Base-by-base conservation (phyloP, 495 filamentous ascomycete genomes). In the Tuber magnatum region DNA sequence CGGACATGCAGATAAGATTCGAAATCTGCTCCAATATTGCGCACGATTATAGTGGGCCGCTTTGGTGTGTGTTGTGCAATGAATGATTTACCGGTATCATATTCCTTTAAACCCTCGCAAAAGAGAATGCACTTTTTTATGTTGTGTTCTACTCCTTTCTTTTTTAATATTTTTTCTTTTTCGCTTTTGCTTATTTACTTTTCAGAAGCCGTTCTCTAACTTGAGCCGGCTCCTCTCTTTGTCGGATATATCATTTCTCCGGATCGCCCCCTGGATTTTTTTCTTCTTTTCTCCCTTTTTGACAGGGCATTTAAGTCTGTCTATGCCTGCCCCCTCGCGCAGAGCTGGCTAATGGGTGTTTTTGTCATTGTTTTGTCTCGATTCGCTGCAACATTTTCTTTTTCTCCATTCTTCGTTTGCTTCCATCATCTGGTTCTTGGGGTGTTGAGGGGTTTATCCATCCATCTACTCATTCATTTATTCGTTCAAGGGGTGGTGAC, bases 221-320 rank as follows among this genome's bases (percentile, higher is more conserved):
- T 35, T 35, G 28, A 18, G 56, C 56, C 14, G 56, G 56, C 28
- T 18, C 56, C 28, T 65, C 56, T 65, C 56, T 16, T 35, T 65
- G 28, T 35, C 28, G 56, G 56, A 65, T 65, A 35, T 65, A 65
- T 65, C 56, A 65, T 65, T 65, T 65, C 56, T 65, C 56, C 56
- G 56, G 18, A 65, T 18, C 5, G 56, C 32, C 56, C 56, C 16
- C n/a, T 65, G 4, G 56, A 16, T 16, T 65, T 65, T 65, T 65
- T 8, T 35, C 16, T 32, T 56, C n/a, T 0, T 56, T 35, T 65
- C 32, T n/a, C 56, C 28, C 56, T 18, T 32, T 20, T 35, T 20
- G 56, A 35, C 56, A 18, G 7, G 56, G 56, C 56, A 65, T 65
- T 28, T 65, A 65, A 18, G 16, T 32, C 28, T 65, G 12, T 28